Evolutionary conservation across 495 filamentous ascomycete genomes (phyloP).

Genomic region (Penicillium odoratum): DNA sequence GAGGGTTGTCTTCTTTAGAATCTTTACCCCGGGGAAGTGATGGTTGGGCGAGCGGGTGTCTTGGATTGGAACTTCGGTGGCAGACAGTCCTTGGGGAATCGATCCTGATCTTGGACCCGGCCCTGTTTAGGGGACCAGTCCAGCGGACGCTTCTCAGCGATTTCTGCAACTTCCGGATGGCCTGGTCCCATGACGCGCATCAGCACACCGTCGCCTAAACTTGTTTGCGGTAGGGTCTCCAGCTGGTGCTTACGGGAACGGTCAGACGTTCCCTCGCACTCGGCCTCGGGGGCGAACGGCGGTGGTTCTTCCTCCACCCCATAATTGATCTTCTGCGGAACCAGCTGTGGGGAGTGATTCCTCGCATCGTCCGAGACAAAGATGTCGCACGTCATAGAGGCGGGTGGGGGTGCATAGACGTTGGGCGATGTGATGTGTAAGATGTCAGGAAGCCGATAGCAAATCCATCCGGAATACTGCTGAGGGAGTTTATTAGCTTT

Average conservation of each 20-base stretch:
- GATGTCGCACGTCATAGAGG: constrained; percentile 41
- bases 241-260: constrained; percentile 40
- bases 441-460: constrained; percentile 1
- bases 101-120: constrained; percentile 2
- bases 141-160: constrained; percentile 23
- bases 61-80: neutral
- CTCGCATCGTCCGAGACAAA: constrained; percentile 49
- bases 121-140: constrained; percentile 16
- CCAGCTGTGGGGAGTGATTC: constrained; percentile 34
- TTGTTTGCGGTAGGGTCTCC: constrained; percentile 32
- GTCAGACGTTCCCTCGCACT: constrained; percentile 27
- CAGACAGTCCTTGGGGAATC: neutral
- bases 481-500: neutral
- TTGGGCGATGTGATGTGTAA: constrained; percentile 4
- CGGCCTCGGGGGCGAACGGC: constrained; percentile 27
- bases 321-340: constrained; percentile 25
- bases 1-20: neutral
- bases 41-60: neutral
- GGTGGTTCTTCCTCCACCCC: constrained; percentile 26
- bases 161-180: constrained; percentile 44
- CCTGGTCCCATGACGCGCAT: constrained; percentile 47
- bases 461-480: neutral
- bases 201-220: constrained; percentile 47
- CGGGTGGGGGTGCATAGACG: constrained; percentile 16
- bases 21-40: neutral